Evolutionary conservation across 257 asterid species (phyloP), one percentile per base, ranked within the genome.

Genomic region (Gentiana macrophylla): DNA sequence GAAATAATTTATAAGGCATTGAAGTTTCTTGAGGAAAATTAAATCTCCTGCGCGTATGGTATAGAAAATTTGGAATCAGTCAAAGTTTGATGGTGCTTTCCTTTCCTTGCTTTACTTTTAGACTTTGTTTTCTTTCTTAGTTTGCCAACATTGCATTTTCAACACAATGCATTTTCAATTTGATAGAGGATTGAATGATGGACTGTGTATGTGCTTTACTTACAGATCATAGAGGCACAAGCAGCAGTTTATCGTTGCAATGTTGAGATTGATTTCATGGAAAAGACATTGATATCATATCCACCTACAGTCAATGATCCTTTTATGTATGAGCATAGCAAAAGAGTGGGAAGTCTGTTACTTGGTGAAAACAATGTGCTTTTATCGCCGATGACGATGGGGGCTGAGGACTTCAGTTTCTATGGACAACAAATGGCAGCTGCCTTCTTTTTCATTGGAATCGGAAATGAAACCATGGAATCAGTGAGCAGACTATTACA

Each of bases 371-470:
- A 64, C 0, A 68, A 72, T 1, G 86, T 90, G 58, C 48, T 45
- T 34, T 67, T 66, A 49, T 1, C 4, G 35, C 59, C 67, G 0
- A 61, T 66, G 65, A 36, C 45, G 0, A 80, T 82, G 98, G 98
- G 79, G 44, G 87, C 98, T 0, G 98, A 90, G 75, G 96, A 90
- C 65, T 90, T 90, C 84, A 77, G 96, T 62, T 86, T 86, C 69
- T 90, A 82, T 32, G 67, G 87, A 5, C 79, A 80, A 66, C 84
- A 76, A 63, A 73, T 77, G 60, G 68, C 84, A 0, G 89, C 94
- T 4, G 77, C 96, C 2, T 70, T 84, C 68, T 86, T 77, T 50
- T 7, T 24, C 44, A 78, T 86, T 2, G 94, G 94, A 1, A 34
- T 58, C 1, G 67, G 73, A 70, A 82, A 89, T 53, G 73, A 74